phyloP scores from a whole-genome alignment of 306 rosid genomes.

The Pterocarpus santalinus region DNA sequence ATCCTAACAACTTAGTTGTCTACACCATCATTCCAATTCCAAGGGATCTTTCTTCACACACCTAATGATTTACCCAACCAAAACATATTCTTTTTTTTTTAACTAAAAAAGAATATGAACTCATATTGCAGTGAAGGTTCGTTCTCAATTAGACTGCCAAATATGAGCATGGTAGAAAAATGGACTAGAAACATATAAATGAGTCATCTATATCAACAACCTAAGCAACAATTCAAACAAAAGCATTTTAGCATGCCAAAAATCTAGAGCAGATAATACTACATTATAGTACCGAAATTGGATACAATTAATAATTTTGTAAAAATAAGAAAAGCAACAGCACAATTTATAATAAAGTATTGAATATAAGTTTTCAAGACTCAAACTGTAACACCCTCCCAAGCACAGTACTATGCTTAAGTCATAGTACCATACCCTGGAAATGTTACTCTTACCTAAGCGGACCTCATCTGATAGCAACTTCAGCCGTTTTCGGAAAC shows the following conservation, averaged over 20 bases:
- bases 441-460: no score
- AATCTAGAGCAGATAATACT: background rate
- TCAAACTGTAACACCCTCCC: no score
- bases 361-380: background rate
- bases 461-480: no score
- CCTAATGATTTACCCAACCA: no score
- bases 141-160: background rate
- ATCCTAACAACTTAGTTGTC: no score
- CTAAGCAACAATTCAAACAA: conserved; percentile 13
- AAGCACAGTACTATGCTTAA: no score
- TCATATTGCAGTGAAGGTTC: conserved; percentile 20
- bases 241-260: background rate
- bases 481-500: no score
- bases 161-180: background rate
- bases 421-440: no score
- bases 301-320: background rate
- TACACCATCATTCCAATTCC: no score
- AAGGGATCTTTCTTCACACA: no score
- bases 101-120: background rate
- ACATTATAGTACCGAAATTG: background rate
- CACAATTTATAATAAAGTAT: no score
- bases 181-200: background rate
- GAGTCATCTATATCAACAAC: background rate
- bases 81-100: no score
- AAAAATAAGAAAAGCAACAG: background rate